Evolutionary conservation across 192 early-diverging fungal species (phyloP).

Genomic region (Rhizophagus sp.): DNA sequence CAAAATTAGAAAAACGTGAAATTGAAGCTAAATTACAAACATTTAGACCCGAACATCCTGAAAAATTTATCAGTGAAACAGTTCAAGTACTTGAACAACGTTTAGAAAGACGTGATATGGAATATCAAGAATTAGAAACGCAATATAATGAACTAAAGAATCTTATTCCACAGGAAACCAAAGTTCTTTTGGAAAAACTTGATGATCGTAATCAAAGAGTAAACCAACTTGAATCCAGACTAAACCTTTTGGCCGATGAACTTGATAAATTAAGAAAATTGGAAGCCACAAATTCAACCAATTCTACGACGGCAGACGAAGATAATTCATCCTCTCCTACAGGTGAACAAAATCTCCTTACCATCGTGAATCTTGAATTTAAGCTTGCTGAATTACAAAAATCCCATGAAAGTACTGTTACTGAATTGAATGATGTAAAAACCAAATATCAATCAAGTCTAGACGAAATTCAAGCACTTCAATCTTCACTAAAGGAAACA

Average conservation of each 20-base stretch:
- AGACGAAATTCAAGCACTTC: background rate
- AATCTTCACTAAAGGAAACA: background rate
- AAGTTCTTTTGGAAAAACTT: background rate
- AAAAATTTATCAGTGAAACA: slow-evolving; percentile 5
- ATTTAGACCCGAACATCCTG: background rate
- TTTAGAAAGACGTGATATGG: background rate
- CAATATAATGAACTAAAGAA: background rate
- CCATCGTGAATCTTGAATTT: background rate
- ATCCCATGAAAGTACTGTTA: background rate
- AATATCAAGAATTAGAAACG: background rate
- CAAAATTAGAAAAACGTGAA: slow-evolving; percentile 12
- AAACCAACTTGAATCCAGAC: background rate
- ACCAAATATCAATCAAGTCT: slow-evolving; percentile 19
- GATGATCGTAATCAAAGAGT: background rate
- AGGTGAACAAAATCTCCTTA: slow-evolving; percentile 2
- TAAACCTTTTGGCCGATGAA: slow-evolving; percentile 1
- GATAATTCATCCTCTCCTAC: background rate
- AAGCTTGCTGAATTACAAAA: slow-evolving; percentile 14
- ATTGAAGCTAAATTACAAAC: background rate
- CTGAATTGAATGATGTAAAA: slow-evolving; percentile 9
- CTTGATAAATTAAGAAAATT: background rate
- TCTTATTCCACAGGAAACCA: background rate
- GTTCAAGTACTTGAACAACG: slow-evolving; percentile 6
- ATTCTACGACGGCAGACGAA: background rate
- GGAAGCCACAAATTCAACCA: background rate